Evolutionary conservation across 2,329 filamentous ascomycete genomes (phyloP), one percentile per base, ranked within the genome.

Genomic region (Arthrobotrys conoides): DNA sequence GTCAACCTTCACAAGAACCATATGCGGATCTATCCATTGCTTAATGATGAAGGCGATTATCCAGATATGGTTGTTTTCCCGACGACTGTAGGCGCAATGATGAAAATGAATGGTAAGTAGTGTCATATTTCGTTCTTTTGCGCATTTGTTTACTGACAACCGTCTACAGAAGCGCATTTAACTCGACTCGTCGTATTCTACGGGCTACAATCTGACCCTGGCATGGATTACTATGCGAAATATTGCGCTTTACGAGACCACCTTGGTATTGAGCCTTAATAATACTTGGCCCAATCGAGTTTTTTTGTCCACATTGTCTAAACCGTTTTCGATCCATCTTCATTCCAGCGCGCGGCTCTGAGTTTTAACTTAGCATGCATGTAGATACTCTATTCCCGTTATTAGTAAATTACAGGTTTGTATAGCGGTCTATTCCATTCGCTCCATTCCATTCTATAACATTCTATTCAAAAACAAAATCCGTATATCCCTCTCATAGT

Each of bases 221-320:
- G 46, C 2, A 79, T 79, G 76, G 64, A 79, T 33, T 79, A 79
- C 22, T 79, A 79, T 48, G 71, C 70, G 9, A 79, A 79, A 61
- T 79, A 75, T 38, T 79, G 70, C 49, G 76, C 76, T 30, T 48
- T 79, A 38, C 69, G 76, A 70, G 76, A 79, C 27, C 76, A 79
- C 22, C 55, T 79, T 20, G 76, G 76, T 14, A 79, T 79, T 46
- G 76, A 79, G 30, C 76, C 76, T 51, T 75, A 75, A 44, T 46
- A 30, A 16, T 30, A 14, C 33, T 51, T 41, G 8, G 22, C 27
- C 20, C 3, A n/a, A 65, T 44, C 24, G 14, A 55, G 22, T 41
- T 27, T 5, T 36, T 18, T 41, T 8, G 4, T 38, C 6, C 10
- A 14, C 44, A 48, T 55, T 18, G n/a, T 18, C 10, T 18, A 16